These are phyloP conservation scores for Amanita jacksonii DNA, from an alignment of 768 basidiomycete genomes.

Conservation along the genomic window DNA sequence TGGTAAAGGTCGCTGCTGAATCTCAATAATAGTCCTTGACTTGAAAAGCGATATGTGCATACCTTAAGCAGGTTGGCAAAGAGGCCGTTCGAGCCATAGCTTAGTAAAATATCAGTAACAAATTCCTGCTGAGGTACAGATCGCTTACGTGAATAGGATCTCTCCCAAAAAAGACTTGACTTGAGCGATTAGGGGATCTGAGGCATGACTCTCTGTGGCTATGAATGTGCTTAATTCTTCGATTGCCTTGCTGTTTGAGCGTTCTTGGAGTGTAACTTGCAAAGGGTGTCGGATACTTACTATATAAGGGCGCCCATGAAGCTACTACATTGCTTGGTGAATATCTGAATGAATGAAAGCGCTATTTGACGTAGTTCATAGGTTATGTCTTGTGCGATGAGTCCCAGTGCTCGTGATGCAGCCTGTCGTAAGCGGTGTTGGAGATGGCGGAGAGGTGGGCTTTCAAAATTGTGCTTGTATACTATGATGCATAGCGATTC, in stretches of 20 bases:
- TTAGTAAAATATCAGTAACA: conserved; percentile 16
- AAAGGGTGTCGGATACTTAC: conserved; percentile 24
- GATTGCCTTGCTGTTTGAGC: not conserved
- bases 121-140: not conserved
- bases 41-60: conserved; percentile 8
- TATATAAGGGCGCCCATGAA: conserved; percentile 44
- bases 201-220: conserved; percentile 35
- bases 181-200: conserved; percentile 51
- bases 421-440: conserved; percentile 44
- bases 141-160: conserved; percentile 35
- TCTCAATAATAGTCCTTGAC: conserved; percentile 1
- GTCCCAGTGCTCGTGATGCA: conserved; percentile 38
- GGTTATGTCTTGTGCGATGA: conserved; percentile 43
- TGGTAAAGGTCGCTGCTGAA: conserved; percentile 33
- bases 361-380: conserved; percentile 62
- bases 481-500: conserved; percentile 57
- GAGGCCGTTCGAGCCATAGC: conserved; percentile 50
- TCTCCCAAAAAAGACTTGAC: conserved; percentile 45
- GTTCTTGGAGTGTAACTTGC: not conserved
- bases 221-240: conserved; percentile 33
- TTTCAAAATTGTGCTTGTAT: conserved; percentile 68
- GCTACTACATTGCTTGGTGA: conserved; percentile 49
- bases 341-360: conserved; percentile 50
- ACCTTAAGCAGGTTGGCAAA: conserved; percentile 53
- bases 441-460: conserved; percentile 40